These are phyloP conservation scores for Geotrichum cucujoidarum DNA, from an alignment of 1,139 yeast genomes.

Conservation along the genomic window DNA sequence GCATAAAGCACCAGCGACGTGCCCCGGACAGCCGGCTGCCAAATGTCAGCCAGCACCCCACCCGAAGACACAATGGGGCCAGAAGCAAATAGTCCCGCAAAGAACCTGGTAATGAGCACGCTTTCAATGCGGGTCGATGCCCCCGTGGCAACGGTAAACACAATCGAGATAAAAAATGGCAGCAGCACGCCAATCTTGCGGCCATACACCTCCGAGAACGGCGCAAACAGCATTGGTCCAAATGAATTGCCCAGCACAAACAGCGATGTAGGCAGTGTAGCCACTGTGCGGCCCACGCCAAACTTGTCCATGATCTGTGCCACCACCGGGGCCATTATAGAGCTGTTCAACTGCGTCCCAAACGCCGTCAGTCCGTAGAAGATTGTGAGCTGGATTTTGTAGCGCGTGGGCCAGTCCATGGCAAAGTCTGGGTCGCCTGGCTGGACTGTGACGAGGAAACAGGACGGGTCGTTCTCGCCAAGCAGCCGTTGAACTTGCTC, in stretches of 20 bases:
- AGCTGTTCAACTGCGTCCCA: conserved; percentile 43
- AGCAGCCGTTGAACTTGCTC: conserved; percentile 13
- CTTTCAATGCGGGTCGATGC: conserved; percentile 53
- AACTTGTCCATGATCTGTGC: conserved; percentile 46
- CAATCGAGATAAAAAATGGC: conserved; percentile 46
- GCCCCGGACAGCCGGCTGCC: conserved; percentile 56
- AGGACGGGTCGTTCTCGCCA: conserved; percentile 1
- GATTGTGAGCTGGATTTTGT: conserved; percentile 40
- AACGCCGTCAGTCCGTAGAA: conserved; percentile 42
- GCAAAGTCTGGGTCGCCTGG: conserved; percentile 23
- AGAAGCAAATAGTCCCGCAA: conserved; percentile 69
- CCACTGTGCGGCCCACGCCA: conserved; percentile 54
- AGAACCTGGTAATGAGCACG: conserved; percentile 56
- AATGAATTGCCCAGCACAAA: conserved; percentile 68
- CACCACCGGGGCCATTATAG: conserved; percentile 43
- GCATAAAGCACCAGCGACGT: conserved; percentile 67
- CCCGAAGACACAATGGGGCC: conserved; percentile 74
- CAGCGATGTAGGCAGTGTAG: conserved; percentile 58
- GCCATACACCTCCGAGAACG: conserved; percentile 73
- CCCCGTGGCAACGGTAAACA: conserved; percentile 53
- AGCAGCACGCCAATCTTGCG: conserved; percentile 62
- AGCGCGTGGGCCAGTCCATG: conserved; percentile 35
- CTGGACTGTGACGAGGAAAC: conserved; percentile 5
- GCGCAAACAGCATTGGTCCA: conserved; percentile 76
- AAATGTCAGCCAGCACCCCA: conserved; percentile 71